These are phyloP conservation scores for Nadsonia commutata DNA, from an alignment of 1,139 yeast genomes.

Conservation along the genomic window DNA sequence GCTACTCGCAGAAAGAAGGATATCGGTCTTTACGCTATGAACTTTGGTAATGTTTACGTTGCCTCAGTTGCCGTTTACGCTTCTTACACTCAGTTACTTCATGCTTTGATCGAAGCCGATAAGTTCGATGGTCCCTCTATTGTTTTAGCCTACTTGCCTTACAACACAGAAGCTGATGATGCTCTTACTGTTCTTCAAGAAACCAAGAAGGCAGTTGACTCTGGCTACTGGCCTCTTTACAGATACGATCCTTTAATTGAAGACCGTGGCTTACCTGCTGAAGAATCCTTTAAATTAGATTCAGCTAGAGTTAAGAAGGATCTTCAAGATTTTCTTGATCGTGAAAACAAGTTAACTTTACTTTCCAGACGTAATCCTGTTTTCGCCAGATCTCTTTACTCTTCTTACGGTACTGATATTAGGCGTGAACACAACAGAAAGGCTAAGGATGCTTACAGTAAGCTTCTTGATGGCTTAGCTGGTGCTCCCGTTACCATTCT, in stretches of 20 bases:
- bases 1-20: constrained; percentile 60
- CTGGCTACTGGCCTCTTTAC: constrained; percentile 94
- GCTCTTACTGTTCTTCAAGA: constrained; percentile 68
- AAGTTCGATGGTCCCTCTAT: constrained; percentile 81
- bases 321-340: constrained; percentile 65
- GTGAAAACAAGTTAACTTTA: constrained; percentile 75
- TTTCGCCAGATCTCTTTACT: constrained; percentile 58
- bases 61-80: constrained; percentile 92
- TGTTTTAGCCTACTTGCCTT: constrained; percentile 81
- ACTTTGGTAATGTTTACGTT: constrained; percentile 78
- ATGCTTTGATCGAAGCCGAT: constrained; percentile 81
- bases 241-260: constrained; percentile 56
- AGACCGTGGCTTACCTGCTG: too few relatives aligned
- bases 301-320: constrained; percentile 71
- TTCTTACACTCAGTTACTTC: constrained; percentile 82
- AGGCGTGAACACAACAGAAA: constrained; percentile 46
- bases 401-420: constrained; percentile 47
- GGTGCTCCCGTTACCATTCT: constrained; percentile 90
- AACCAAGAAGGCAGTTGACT: constrained; percentile 79
- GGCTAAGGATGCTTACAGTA: constrained; percentile 66
- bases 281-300: constrained; percentile 58
- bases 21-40: constrained; percentile 90
- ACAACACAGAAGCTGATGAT: constrained; percentile 47
- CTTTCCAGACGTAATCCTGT: constrained; percentile 59
- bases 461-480: constrained; percentile 68